Percentiles rank a stretch among this genome's conserved stretches.
Evolutionary conservation across 768 basidiomycete species (phyloP).

Genomic region (Termitomyces eurrhizus): DNA sequence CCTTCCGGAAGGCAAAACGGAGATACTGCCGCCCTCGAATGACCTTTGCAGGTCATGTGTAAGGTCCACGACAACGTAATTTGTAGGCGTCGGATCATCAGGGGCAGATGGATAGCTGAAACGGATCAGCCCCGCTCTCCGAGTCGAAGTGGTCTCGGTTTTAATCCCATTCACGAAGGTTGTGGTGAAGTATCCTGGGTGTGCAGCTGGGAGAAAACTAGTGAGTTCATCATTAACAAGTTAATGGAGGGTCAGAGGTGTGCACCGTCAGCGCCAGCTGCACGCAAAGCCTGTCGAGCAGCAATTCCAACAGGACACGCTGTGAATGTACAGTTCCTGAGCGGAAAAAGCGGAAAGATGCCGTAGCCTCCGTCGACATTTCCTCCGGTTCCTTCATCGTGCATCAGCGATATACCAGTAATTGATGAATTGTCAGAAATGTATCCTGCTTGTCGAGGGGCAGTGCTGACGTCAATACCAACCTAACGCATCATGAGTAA

Average conservation of each 20-base stretch:
- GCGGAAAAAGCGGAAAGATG: constrained; percentile 48
- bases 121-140: constrained; percentile 54
- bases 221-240: background rate
- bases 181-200: constrained; percentile 47
- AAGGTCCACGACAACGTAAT: constrained; percentile 46
- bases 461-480: constrained; percentile 46
- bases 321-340: constrained; percentile 35
- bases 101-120: constrained; percentile 48
- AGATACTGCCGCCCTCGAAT: constrained; percentile 40
- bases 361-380: constrained; percentile 48
- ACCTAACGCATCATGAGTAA: constrained; percentile 26
- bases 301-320: constrained; percentile 39
- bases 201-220: constrained; percentile 28
- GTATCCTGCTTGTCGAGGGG: constrained; percentile 49
- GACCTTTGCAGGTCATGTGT: constrained; percentile 44
- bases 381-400: constrained; percentile 53
- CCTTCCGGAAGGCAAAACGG: constrained; percentile 27
- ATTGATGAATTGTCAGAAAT: constrained; percentile 41
- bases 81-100: constrained; percentile 27
- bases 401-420: constrained; percentile 47
- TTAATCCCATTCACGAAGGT: constrained; percentile 43
- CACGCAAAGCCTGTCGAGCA: constrained; percentile 37
- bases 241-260: background rate
- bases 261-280: constrained; percentile 40
- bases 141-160: constrained; percentile 56